A percentile compares a stretch with the other conserved stretches of the same genome.
Conservation (phyloP, 805 yeast species). For the Vanderwaltozyma tropicalis region DNA sequence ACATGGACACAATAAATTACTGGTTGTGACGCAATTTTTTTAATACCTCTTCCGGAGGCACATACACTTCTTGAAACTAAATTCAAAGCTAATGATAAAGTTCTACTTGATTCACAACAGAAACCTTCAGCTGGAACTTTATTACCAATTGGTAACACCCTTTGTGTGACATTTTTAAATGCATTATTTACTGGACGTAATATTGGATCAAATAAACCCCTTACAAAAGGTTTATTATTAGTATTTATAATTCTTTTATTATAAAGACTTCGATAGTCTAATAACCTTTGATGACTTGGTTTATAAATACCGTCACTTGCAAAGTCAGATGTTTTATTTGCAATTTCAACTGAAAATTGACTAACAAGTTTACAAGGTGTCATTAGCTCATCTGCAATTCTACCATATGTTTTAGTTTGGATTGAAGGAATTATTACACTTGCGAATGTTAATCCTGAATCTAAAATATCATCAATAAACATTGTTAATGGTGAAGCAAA, state of each 20-base stretch:
- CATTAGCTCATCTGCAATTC: constrained; percentile 37
- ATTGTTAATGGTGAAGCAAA: constrained; percentile 5
- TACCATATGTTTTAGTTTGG: constrained; percentile 42
- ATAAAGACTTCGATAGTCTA: constrained; percentile 39
- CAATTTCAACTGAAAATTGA: constrained; percentile 29
- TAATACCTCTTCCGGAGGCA: constrained; percentile 21
- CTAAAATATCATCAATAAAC: constrained; percentile 42
- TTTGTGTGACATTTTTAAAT: constrained; percentile 36
- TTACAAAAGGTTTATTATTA: constrained; percentile 50
- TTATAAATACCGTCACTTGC: constrained; percentile 29
- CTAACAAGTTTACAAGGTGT: constrained; percentile 41
- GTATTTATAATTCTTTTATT: constrained; percentile 41
- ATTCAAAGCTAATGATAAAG: constrained; percentile 33
- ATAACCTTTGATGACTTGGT: constrained; percentile 41
- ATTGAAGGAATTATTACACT: constrained; percentile 52
- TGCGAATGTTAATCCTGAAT: constrained; percentile 40
- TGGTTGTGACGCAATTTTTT: constrained; percentile 28
- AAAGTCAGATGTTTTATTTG: constrained; percentile 23
- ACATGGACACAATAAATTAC: constrained; percentile 28
- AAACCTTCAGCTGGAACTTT: constrained; percentile 27
- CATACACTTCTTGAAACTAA: constrained; percentile 33
- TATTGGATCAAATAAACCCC: constrained; percentile 52
- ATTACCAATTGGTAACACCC: constrained; percentile 38
- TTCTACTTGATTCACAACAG: constrained; percentile 49
- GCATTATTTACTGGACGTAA: constrained; percentile 50